Percentiles rank a stretch among this genome's conserved stretches.
Conservation (phyloP, 2,329 filamentous ascomycete species). For the Stromatinia cepivora region DNA sequence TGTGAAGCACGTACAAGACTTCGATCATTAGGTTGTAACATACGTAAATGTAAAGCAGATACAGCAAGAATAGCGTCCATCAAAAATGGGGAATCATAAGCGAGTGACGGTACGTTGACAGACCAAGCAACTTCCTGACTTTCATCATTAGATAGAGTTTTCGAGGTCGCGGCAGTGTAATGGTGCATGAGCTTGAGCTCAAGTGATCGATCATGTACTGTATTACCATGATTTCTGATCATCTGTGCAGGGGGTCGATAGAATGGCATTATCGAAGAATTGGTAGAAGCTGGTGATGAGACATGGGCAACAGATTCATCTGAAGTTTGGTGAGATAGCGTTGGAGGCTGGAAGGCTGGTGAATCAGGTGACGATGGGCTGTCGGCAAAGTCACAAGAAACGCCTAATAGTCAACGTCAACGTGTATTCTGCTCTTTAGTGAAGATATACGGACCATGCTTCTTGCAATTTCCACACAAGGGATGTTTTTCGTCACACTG, state of each 20-base stretch:
- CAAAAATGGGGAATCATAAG: constrained; percentile 60
- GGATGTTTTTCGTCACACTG: constrained; percentile 66
- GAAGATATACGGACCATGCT: constrained; percentile 49
- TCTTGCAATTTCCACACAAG: constrained; percentile 64
- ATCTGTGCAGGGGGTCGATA: constrained; percentile 32
- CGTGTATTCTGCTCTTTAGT: not conserved
- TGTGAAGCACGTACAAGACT: constrained; percentile 62
- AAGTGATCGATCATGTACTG: constrained; percentile 42
- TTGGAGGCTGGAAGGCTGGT: constrained; percentile 22
- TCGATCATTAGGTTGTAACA: constrained; percentile 57
- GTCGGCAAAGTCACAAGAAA: constrained; percentile 63
- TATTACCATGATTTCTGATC: constrained; percentile 25
- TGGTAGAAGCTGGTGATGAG: constrained; percentile 26
- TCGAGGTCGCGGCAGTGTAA: constrained; percentile 60
- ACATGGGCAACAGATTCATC: constrained; percentile 20
- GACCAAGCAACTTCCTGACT: constrained; percentile 60
- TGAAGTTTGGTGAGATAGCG: not conserved
- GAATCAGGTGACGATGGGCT: constrained; percentile 28
- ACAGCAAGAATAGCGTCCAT: constrained; percentile 65
- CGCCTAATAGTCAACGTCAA: constrained; percentile 41
- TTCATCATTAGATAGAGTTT: constrained; percentile 56
- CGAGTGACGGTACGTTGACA: constrained; percentile 59
- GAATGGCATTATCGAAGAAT: constrained; percentile 29
- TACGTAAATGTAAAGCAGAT: constrained; percentile 62
- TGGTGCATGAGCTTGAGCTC: constrained; percentile 66